Evolutionary conservation across 768 basidiomycete genomes (phyloP), one percentile per base, ranked within the genome.

Genomic region (Mycena polygramma): DNA sequence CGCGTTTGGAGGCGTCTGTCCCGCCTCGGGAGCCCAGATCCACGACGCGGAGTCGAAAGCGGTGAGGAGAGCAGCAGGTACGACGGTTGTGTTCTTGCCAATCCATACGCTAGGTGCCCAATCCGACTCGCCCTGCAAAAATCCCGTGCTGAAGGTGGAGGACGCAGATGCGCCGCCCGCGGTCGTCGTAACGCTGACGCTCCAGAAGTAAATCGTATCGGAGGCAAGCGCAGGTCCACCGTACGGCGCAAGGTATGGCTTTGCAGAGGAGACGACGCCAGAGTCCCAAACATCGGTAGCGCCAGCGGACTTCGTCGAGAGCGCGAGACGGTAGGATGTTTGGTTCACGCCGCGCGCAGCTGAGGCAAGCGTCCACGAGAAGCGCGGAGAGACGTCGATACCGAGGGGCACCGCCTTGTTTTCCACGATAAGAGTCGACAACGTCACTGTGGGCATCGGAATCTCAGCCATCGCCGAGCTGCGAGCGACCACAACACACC

Each of bases 21-120:
- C 65, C 2, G 64, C 24, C 55, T 51, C 59, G 1, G 72, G 53
- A 3, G 72, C 51, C 71, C 71, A 73, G 11, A 73, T 69, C 71
- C 71, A 73, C 30, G 73, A 74, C 36, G 75, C 69, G 37, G 53
- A 39, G 2, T 69, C 73, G 55, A 80, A 79, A 7, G 75, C 69
- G 1, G 74, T 61, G 13, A 72, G 54, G 10, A 78, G 72, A 36
- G 71, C 66, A 26, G 59, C 71, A 14, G 77, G 74, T 2, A 73
- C 64, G 41, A 75, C 66, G 24, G 65, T 69, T 10, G 60, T 60
- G 55, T 68, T 73, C 68, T 79, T 79, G 9, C 79, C 79, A 22
- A 78, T 78, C 77, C 79, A 79, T 26, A 48, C 37, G 45, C 79
- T 79, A 17, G 76, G 48, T n/a, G 68, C 68, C 77, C 79, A 79